These are phyloP conservation scores for Xylaria sp. DNA, from an alignment of 2,329 filamentous ascomycete species.

Conservation along the genomic window DNA sequence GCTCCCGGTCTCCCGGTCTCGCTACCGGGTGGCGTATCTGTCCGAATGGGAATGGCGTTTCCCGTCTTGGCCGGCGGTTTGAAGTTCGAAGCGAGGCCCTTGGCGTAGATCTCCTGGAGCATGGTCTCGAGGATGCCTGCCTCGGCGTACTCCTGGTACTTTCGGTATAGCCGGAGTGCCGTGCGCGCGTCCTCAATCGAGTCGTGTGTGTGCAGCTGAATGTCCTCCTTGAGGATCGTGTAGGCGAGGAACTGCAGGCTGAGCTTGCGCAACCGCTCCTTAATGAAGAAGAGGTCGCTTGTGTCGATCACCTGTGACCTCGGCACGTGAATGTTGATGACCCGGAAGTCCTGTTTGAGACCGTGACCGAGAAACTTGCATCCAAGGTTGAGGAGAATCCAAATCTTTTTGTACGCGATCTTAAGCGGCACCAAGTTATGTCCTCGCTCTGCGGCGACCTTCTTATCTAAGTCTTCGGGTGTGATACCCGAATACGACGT, in stretches of 20 bases:
- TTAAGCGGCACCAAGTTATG: slow-evolving; percentile 90
- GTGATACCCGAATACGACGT: slow-evolving; percentile 94
- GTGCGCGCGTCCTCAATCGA: slow-evolving; percentile 94
- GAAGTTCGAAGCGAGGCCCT: slow-evolving; percentile 63
- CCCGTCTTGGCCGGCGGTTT: slow-evolving; percentile 53
- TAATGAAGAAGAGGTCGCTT: slow-evolving; percentile 86
- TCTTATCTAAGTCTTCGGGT: slow-evolving; percentile 79
- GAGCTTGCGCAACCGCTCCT: slow-evolving; percentile 80
- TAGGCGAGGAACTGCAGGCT: slow-evolving; percentile 91
- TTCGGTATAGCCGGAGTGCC: slow-evolving; percentile 84
- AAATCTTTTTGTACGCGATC: slow-evolving; percentile 95
- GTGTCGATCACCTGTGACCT: slow-evolving; percentile 92
- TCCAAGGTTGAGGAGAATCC: slow-evolving; percentile 92
- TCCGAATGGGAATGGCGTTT: slow-evolving; percentile 28
- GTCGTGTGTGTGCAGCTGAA: slow-evolving; percentile 91
- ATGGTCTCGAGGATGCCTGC: slow-evolving; percentile 83
- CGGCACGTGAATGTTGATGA: slow-evolving; percentile 96
- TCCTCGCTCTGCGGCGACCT: slow-evolving; percentile 61
- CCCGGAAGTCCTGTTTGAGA: slow-evolving; percentile 92
- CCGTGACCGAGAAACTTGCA: slow-evolving; percentile 95
- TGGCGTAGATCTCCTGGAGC: slow-evolving; percentile 83
- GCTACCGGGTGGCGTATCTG: slow-evolving; percentile 39
- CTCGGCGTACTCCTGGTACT: slow-evolving; percentile 87
- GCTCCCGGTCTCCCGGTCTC: background rate
- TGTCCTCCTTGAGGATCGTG: slow-evolving; percentile 89